Evolutionary conservation across 73 alveolate genomes (phyloP), one percentile per base, ranked within the genome.

Genomic region (Paramecium sonneborni): DNA sequence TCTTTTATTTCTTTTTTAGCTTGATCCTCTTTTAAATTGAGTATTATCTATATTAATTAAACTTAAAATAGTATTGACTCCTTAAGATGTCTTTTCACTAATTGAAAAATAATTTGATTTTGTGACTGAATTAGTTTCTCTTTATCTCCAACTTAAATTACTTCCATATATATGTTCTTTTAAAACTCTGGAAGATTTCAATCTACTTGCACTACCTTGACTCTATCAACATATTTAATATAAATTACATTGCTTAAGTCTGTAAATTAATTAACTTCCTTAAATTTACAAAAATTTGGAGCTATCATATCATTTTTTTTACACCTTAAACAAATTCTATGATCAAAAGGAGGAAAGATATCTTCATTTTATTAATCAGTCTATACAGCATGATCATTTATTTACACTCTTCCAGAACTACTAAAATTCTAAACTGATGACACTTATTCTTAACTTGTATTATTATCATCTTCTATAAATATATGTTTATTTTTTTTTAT

Each of bases 121-220:
- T 7, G 44, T 30, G 18, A 44, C 34, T 41, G 90, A 79, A 44
- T 79, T 41, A 1, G 90, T 23, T 32, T 79, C 90, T 26, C 72
- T 79, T 34, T 79, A 79, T 79, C 90, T 79, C 90, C 90, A 79
- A 79, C 90, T 79, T 26, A 79, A 43, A 79, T 79, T 79, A 79
- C 76, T 41, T 9, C 90, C 90, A 79, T 79, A 79, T 79, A 79
- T 41, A 79, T 79, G 90, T 46, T 79, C 90, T 79, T 44, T 79
- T 21, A 79, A 62, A 9, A 79, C 90, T 79, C 90, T 79, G 0
- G 69, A 46, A 21, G 44, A 79, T 34, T 79, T 79, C 41, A 43
- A 30, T 43, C 55, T 79, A 23, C 30, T 41, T 79, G 69, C 41
- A 79, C 90, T 79, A 3, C 84, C 84, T 62, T 62, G 20, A 26